phyloP scores from a whole-genome alignment of 148 eudicot species.

The Fallopia convolvulus region DNA sequence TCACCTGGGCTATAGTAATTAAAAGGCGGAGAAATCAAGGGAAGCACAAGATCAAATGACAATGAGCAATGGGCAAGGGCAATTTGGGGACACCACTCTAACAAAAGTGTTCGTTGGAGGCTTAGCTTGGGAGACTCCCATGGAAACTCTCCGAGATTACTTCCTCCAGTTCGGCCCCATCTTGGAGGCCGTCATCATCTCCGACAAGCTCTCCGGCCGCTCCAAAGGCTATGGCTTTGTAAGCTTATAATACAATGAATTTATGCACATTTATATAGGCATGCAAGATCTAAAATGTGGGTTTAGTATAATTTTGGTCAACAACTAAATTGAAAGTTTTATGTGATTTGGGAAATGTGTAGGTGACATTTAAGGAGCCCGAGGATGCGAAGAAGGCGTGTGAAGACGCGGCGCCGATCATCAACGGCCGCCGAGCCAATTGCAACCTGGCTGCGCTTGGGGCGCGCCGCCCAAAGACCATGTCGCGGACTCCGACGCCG shows the following conservation, averaged over 20 bases:
- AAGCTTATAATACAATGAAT: slow-evolving; percentile 35
- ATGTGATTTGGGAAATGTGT: not conserved
- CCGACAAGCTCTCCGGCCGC: slow-evolving; percentile 88
- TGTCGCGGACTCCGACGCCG: slow-evolving; percentile 28
- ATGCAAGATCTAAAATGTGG: no score
- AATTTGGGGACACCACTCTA: slow-evolving; percentile 23
- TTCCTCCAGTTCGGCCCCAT: slow-evolving; percentile 90
- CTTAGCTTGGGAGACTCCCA: slow-evolving; percentile 95
- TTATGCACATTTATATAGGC: no score
- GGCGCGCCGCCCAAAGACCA: slow-evolving; percentile 59
- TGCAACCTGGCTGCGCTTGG: slow-evolving; percentile 93
- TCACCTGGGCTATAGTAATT: no score
- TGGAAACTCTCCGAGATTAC: slow-evolving; percentile 58
- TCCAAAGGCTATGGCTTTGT: slow-evolving; percentile 99
- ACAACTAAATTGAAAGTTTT: not conserved
- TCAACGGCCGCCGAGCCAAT: slow-evolving; percentile 91
- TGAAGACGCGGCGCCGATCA: slow-evolving; percentile 77
- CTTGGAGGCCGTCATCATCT: slow-evolving; percentile 91
- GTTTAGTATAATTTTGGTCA: no score
- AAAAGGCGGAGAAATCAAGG: not conserved
- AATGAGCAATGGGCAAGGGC: slow-evolving; percentile 7
- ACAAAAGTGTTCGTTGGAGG: slow-evolving; percentile 96
- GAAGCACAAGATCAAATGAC: not conserved
- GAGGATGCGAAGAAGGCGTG: slow-evolving; percentile 91
- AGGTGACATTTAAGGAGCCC: slow-evolving; percentile 88